Base-by-base conservation (phyloP, 768 basidiomycete species). In the Termitomyces eurrhizus region DNA sequence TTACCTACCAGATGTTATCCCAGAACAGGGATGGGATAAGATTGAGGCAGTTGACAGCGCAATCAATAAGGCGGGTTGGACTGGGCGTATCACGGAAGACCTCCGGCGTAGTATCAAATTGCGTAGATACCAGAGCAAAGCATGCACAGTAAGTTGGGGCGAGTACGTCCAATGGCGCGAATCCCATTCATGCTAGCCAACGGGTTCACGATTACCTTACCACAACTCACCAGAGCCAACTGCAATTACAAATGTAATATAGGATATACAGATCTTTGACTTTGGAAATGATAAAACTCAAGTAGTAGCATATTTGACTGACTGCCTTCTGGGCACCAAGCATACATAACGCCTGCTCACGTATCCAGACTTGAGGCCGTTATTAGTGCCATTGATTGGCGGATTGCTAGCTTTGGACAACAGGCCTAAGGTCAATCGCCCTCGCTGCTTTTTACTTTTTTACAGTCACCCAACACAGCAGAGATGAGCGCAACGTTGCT, bases 21-120 rank as follows among this genome's bases (percentile, higher is more conserved):
- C 88, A 0, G 92, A 93, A 41, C 96, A 98, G 73, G 95, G 93
- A 7, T 99, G 97, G 97, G 84, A 87, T 62, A 90, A 90, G 81
- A 77, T 89, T 60, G 91, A 97, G 72, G 89, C 96, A 7, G 76
- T 99, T 42, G 88, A 95, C 66, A 93, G 88, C 66, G 93, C 95
- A 33, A 93, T 98, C 64, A 83, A 85, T 63, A 99, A 99, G 75
- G 92, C 95, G 4, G 97, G 95, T 3, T 98, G 90, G 89, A 83
- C 72, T 59, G 93, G 92, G 1, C 73, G 73, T 53, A 90, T 95
- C 67, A 90, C 87, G 0, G 94, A 96, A 70, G 90, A 90, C 66
- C 73, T 93, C 53, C 80, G 93, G 52, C 79, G 90, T 65, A 86
- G 85, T 68, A 74, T 94, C 66, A 87, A 80, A 70, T 80, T 96